These are phyloP conservation scores for Vigna radiata DNA, from an alignment of 306 rosid genomes.

Conservation along the genomic window DNA sequence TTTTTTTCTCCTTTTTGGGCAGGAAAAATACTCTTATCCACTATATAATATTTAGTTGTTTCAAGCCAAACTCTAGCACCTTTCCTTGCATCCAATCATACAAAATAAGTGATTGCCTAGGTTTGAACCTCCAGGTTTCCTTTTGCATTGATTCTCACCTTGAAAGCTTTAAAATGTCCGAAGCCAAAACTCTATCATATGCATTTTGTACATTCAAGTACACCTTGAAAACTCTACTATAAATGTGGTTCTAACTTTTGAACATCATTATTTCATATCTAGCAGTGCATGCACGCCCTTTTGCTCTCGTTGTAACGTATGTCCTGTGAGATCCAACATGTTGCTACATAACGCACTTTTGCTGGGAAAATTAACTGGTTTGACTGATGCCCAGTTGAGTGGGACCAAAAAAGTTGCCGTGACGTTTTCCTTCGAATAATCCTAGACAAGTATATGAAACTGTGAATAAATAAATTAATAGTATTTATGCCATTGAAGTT, in stretches of 20 bases:
- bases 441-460: too few relatives aligned
- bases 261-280: conserved; percentile 34
- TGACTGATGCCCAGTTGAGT: too few relatives aligned
- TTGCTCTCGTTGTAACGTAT: conserved; percentile 37
- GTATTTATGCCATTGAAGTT: conserved; percentile 16
- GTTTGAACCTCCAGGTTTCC: conserved; percentile 43
- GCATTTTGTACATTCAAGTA: conserved; percentile 46
- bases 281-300: conserved; percentile 19
- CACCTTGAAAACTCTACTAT: conserved; percentile 36
- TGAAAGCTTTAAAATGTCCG: background rate
- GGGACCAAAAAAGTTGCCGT: too few relatives aligned
- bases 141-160: conserved; percentile 27
- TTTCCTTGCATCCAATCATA: conserved; percentile 45
- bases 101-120: conserved; percentile 38
- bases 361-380: too few relatives aligned
- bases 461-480: too few relatives aligned
- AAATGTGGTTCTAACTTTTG: conserved; percentile 47
- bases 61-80: too few relatives aligned
- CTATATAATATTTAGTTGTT: too few relatives aligned
- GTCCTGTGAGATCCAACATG: conserved; percentile 45
- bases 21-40: too few relatives aligned
- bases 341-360: background rate
- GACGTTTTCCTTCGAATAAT: too few relatives aligned
- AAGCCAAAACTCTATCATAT: conserved; percentile 21
- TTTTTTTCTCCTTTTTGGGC: too few relatives aligned